phyloP scores from a whole-genome alignment of 176 grass and related monocot genomes.

The Thalia dealbata region DNA sequence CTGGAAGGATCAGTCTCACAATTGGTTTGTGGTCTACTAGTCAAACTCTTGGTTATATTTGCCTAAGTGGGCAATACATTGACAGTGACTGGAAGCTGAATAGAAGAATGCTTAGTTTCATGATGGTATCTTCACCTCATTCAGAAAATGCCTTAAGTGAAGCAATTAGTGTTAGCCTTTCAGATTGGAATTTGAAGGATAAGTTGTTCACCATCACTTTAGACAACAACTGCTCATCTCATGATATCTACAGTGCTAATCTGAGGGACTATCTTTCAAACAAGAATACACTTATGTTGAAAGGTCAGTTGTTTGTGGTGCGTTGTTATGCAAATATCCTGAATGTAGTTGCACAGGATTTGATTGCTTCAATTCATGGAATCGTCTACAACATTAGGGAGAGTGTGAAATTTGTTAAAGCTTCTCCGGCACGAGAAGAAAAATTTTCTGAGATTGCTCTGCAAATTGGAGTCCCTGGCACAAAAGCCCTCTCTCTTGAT shows the following conservation, averaged over 20 bases:
- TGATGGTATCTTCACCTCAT: conserved; percentile 11
- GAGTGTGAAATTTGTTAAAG: conserved; percentile 18
- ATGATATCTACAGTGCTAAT: conserved; percentile 11
- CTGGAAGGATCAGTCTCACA: conserved; percentile 2
- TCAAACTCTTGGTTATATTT: conserved; percentile 16
- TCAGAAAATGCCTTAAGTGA: conserved; percentile 14
- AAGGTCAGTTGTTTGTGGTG: conserved; percentile 11
- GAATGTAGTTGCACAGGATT: conserved; percentile 13
- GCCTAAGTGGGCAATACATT: conserved; percentile 10
- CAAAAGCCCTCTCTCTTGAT: conserved; percentile 1
- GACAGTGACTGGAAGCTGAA: conserved; percentile 14
- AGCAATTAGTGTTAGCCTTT: conserved; percentile 11
- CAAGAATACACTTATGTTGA: conserved; percentile 9
- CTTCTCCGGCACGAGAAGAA: conserved; percentile 6
- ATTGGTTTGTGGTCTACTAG: conserved; percentile 8
- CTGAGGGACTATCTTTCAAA: conserved; percentile 1
- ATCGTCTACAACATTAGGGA: conserved; percentile 10
- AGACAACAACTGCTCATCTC: conserved; percentile 7
- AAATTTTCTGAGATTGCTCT: conserved; percentile 9
- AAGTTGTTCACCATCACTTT: conserved; percentile 15
- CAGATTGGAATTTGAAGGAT: conserved; percentile 11
- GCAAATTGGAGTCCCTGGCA: conserved; percentile 1
- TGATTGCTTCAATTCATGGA: conserved; percentile 11
- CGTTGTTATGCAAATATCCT: conserved; percentile 16
- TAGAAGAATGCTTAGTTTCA: conserved; percentile 10